Evolutionary conservation across 1,284 basidiomycete species (phyloP).

Genomic region (Wolfiporia cocos): DNA sequence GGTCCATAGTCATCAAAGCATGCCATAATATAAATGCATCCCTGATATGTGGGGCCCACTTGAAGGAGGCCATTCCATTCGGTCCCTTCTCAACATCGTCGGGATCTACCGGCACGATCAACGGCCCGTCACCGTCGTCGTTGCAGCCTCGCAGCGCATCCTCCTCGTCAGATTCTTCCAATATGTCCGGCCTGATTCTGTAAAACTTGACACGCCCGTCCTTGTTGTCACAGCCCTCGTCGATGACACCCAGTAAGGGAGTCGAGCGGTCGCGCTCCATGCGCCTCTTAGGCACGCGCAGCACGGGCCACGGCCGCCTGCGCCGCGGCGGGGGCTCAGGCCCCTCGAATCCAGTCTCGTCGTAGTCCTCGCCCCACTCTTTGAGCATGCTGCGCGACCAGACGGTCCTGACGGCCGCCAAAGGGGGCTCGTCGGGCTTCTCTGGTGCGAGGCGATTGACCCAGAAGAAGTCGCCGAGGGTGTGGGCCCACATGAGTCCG

Average conservation of each 20-base stretch:
- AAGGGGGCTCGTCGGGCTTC: too few relatives aligned
- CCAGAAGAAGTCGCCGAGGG: slow-evolving; percentile 24
- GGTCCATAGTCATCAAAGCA: too few relatives aligned
- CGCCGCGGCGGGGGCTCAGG: slow-evolving; percentile 16
- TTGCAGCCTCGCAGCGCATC: too few relatives aligned
- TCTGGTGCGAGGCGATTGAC: slow-evolving; percentile 22
- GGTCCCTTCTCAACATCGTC: too few relatives aligned
- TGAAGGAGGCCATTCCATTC: too few relatives aligned
- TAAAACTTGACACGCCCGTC: too few relatives aligned
- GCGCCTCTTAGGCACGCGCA: slow-evolving; percentile 13
- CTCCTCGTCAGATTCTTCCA: too few relatives aligned
- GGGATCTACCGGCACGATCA: too few relatives aligned
- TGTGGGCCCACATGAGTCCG: slow-evolving; percentile 29
- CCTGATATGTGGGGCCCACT: too few relatives aligned
- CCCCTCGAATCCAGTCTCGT: slow-evolving; percentile 14
- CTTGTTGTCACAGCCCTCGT: slow-evolving; percentile 14
- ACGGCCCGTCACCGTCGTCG: too few relatives aligned
- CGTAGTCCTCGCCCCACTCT: slow-evolving; percentile 25
- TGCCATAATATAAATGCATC: too few relatives aligned
- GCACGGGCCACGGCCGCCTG: slow-evolving; percentile 20
- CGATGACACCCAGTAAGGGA: slow-evolving; percentile 6
- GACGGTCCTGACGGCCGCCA: slow-evolving; percentile 18
- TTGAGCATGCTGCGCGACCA: slow-evolving; percentile 31
- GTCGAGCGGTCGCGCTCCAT: neutral
- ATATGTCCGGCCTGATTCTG: too few relatives aligned